Base-by-base conservation (phyloP, 768 basidiomycete species). In the Lactifluus pinguis region DNA sequence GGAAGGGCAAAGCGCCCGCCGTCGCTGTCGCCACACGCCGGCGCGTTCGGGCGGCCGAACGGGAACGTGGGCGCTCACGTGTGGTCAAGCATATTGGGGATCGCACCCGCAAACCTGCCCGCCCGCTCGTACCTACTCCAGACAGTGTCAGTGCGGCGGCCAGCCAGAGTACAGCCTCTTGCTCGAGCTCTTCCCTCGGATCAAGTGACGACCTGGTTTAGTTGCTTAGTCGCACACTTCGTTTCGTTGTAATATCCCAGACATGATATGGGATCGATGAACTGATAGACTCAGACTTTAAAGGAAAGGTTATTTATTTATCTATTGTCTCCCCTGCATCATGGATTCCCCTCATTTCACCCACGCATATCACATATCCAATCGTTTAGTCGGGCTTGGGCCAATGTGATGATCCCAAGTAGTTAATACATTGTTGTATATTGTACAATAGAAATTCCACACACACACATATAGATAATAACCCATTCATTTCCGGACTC, bases 21-120 rank as follows among this genome's bases (percentile, higher is more conserved):
- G 59, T 25, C 2, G 25, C 29, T 6, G 1, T 17, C 6, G 19
- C 19, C 6, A 2, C 25, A 21, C 48, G 50, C 25, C 53, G 48
- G 38, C 65, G 36, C 32, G 19, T 42, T 2, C 56, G 32, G 4
- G 34, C 19, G 15, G 11, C 42, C 2, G 65, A 65, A 41, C 64
- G 53, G 9, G 65, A 66, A 44, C 65, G 65, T 32, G 65, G 65
- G n/a, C 63, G 65, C 17, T 66, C 65, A 34, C 63, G 65, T 8
- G 50, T 32, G 4, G 47, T 65, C 45, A 66, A 66, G 42, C 63
- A 54, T 38, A 65, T 66, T 13, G 65, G 63, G 32, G 65, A 66
- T 25, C 61, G 61, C 42, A 6, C 36, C 30, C 61, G 61, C 47
- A 49, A 34, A 41, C 55, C 49, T 1, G 9, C 36, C 7, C n/a